Conservation (phyloP, 2,329 filamentous ascomycete species). For the Botrytis tulipae region DNA sequence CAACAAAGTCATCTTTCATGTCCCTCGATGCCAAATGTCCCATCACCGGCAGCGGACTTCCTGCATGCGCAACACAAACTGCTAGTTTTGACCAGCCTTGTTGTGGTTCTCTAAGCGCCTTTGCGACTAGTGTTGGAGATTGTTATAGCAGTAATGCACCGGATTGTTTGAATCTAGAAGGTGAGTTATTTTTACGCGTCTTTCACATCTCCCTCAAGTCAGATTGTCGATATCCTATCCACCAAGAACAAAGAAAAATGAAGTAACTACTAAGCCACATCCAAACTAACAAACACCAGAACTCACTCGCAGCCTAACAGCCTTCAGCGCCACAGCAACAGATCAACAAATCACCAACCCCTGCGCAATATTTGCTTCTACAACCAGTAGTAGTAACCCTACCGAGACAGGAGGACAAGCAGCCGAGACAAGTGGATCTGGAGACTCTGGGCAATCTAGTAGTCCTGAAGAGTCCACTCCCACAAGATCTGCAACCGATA, state of each 20-base stretch:
- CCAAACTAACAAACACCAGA: not conserved
- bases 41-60: slow-evolving; percentile 6
- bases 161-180: slow-evolving; percentile 7
- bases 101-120: slow-evolving; percentile 5
- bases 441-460: not conserved
- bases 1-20: slow-evolving; percentile 17
- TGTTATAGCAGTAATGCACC: slow-evolving; percentile 16
- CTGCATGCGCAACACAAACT: slow-evolving; percentile 9
- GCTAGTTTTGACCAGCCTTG: not conserved
- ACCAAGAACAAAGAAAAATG: not conserved
- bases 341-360: slow-evolving; percentile 9
- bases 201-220: too few species aligned
- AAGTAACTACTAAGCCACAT: not conserved
- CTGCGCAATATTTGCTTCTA: slow-evolving; percentile 9
- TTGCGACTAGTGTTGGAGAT: not conserved
- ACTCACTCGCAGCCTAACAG: slow-evolving; percentile 7
- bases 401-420: not conserved
- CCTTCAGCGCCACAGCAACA: slow-evolving; percentile 13
- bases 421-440: not conserved
- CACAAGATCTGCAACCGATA: not conserved
- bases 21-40: slow-evolving; percentile 17
- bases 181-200: not conserved
- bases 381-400: not conserved
- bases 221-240: not conserved
- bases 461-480: not conserved